A percentile compares a stretch with the other conserved stretches of the same genome.
phyloP scores from a whole-genome alignment of 2,329 filamentous ascomycete species.

The Polytolypa hystricis region DNA sequence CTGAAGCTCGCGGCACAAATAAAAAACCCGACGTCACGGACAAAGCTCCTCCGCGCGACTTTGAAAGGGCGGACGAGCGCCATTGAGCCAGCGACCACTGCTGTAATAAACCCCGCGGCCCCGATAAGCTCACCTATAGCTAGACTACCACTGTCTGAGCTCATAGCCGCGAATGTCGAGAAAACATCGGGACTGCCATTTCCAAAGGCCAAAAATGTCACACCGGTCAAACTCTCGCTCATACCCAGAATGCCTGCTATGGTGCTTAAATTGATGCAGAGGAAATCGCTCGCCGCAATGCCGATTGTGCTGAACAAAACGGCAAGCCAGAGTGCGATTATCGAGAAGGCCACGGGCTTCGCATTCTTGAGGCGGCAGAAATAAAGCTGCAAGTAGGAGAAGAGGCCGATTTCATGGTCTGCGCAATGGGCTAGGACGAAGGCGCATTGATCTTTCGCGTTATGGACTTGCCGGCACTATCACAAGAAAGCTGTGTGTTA shows the following conservation, averaged over 20 bases:
- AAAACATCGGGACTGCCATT: slow-evolving; percentile 98
- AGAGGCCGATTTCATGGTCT: slow-evolving; percentile 79
- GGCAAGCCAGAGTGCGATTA: slow-evolving; percentile 73
- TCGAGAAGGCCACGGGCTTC: slow-evolving; percentile 64
- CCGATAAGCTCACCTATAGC: slow-evolving; percentile 92
- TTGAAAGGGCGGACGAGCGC: slow-evolving; percentile 90
- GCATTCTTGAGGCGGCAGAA: slow-evolving; percentile 65
- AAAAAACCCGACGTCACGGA: slow-evolving; percentile 88
- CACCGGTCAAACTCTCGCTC: slow-evolving; percentile 90
- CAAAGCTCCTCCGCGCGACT: slow-evolving; percentile 78
- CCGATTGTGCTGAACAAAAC: slow-evolving; percentile 93
- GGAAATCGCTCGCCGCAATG: slow-evolving; percentile 95
- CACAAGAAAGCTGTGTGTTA: neutral
- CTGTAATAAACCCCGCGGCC: slow-evolving; percentile 89
- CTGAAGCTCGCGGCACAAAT: slow-evolving; percentile 76
- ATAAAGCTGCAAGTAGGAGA: slow-evolving; percentile 82
- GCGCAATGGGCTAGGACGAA: slow-evolving; percentile 74
- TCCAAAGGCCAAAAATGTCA: slow-evolving; percentile 92
- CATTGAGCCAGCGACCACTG: slow-evolving; percentile 95
- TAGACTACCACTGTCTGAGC: slow-evolving; percentile 91
- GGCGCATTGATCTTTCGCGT: slow-evolving; percentile 68
- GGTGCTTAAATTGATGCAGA: slow-evolving; percentile 91
- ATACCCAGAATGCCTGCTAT: slow-evolving; percentile 81
- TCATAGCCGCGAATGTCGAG: slow-evolving; percentile 96
- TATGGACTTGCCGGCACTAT: slow-evolving; percentile 69